Evolutionary conservation across 202 grass and related monocot species (phyloP), one percentile per base, ranked within the genome.

Genomic region (Musa balbisiana): DNA sequence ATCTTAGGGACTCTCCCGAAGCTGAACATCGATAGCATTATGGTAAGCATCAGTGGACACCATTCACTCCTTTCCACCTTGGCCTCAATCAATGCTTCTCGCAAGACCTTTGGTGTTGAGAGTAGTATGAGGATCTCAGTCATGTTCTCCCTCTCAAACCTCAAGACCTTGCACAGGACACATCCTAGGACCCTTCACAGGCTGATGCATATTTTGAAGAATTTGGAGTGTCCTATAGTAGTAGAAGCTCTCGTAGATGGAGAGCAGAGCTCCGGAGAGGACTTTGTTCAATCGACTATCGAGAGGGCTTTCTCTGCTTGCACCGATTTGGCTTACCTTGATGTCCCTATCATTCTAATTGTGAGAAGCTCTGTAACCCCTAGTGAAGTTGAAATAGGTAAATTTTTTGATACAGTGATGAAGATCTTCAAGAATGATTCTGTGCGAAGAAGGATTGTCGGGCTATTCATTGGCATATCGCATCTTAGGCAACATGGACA

Each of bases 211-310:
- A 87, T 88, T 27, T 72, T 88, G 10, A 94, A 75, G 76, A 83
- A 77, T 66, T 86, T 81, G 67, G 73, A 64, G 58, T 88, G 83
- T 52, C 86, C 82, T 77, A 49, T 94, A 54, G 64, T 86, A 24
- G 54, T 91, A 17, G 81, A 86, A 72, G 73, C 63, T 50, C 63
- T 52, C 51, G 67, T 79, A 49, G 80, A 79, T 65, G 64, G 76
- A 72, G 26, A 73, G 58, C 22, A 59, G 64, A 21, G 50, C 26
- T 82, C 65, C 19, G 20, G 71, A 72, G 67, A 82, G 22, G 65
- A 68, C 43, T 70, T 71, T 76, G 74, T 82, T 63, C 56, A n/a
- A 73, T 80, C 76, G 51, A 72, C 74, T 64, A 60, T 78, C 51
- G 29, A 63, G 54, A 73, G 50, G 71, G 79, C 58, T 49, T 1